phyloP scores from a whole-genome alignment of 2,329 filamentous ascomycete genomes.

The Coniochaeta prunicola region DNA sequence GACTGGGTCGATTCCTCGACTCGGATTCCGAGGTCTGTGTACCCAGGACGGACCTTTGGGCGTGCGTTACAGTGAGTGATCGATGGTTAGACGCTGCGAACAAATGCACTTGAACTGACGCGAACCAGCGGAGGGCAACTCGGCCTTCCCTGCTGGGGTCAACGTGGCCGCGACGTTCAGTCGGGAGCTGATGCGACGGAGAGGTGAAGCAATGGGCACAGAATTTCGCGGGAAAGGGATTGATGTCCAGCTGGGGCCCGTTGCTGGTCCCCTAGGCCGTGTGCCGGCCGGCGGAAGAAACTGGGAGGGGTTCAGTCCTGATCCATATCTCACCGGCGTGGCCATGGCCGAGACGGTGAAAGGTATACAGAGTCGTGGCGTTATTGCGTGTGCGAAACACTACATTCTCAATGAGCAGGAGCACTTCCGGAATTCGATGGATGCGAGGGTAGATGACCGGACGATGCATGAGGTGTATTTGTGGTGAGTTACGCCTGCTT shows the following conservation, averaged over 20 bases:
- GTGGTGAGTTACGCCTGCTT: constrained; percentile 6
- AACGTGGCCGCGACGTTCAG: constrained; percentile 70
- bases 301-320: constrained; percentile 56
- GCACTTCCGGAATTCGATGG: constrained; percentile 16
- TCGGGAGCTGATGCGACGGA: constrained; percentile 54
- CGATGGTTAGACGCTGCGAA: neutral
- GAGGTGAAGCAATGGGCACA: constrained; percentile 62
- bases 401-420: constrained; percentile 25
- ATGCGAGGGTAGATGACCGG: constrained; percentile 16
- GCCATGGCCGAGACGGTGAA: constrained; percentile 57
- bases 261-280: constrained; percentile 56
- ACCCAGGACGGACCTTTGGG: constrained; percentile 67
- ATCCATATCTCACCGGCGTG: constrained; percentile 61
- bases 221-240: constrained; percentile 69
- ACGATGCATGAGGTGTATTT: constrained; percentile 20
- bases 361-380: constrained; percentile 52
- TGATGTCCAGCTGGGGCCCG: constrained; percentile 60
- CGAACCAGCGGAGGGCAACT: constrained; percentile 48
- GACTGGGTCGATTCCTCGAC: constrained; percentile 39
- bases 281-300: constrained; percentile 54
- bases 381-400: constrained; percentile 30
- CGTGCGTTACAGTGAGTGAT: constrained; percentile 41
- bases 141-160: constrained; percentile 64
- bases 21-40: constrained; percentile 54
- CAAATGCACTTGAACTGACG: neutral